Base-by-base conservation (phyloP, 495 filamentous ascomycete species). In the Wilcoxina mikolae region DNA sequence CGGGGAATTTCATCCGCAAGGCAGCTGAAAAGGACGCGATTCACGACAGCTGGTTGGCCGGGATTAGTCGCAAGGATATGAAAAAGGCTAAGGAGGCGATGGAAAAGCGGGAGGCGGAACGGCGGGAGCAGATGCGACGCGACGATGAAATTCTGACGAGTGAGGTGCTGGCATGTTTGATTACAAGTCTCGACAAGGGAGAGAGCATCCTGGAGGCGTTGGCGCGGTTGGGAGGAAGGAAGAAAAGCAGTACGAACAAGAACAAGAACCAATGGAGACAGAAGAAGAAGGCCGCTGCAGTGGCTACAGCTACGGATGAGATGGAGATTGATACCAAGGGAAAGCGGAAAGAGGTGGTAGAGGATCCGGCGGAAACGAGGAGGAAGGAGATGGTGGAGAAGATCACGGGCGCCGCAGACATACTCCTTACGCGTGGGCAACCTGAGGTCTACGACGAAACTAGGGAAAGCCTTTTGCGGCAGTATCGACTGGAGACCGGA, bases 171-270 rank as follows among this genome's bases (percentile, higher is more conserved):
- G 75, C 73, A 39, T 74, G 72, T 0, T 70, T 99, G 31, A 94
- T 96, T 31, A 58, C 69, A 9, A 69, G 74, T 27, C 71, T 96
- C 9, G 83, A 95, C 59, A 77, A 74, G 53, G 87, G 87, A 9
- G 91, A 99, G 69, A 94, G 88, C 0, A 78, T 85, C 5, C 67
- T 99, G 17, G 91, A 99, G 68, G 85, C 93, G 0, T 72, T 99
- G 17, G 85, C 83, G 22, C 73, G 91, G 47, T 69, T 95, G 15
- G 84, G 84, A 7, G 85, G 81, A 56, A 77, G 71, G 38, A 81
- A 80, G 67, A 76, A 77, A 62, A 77, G 76, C 57, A 71, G 73
- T 76, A 56, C 74, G 48, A 83, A 84, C 64, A 75, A 68, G 38
- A 79, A 77, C 73, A 50, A 82, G 70, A 79, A 80, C 20, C 64